These are phyloP conservation scores for Ogataea methylovora DNA, from an alignment of 805 yeast genomes.

Conservation along the genomic window DNA sequence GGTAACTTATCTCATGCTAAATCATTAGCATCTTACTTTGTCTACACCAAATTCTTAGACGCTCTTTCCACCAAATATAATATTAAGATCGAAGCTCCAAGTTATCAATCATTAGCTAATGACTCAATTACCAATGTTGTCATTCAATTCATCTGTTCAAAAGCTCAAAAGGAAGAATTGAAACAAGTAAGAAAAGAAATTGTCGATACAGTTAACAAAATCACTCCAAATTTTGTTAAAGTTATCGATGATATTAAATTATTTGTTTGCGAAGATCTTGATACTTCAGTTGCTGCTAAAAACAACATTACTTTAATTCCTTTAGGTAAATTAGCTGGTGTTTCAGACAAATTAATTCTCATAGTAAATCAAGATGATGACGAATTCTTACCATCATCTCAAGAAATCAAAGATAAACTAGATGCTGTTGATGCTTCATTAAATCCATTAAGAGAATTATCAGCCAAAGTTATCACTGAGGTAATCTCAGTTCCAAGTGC, in stretches of 20 bases:
- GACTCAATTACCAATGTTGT: slow-evolving; percentile 36
- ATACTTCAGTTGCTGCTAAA: slow-evolving; percentile 33
- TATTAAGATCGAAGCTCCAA: slow-evolving; percentile 42
- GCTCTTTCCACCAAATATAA: slow-evolving; percentile 31
- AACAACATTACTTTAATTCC: slow-evolving; percentile 52
- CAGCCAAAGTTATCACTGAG: slow-evolving; percentile 42
- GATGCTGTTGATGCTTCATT: slow-evolving; percentile 47
- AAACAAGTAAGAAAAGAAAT: slow-evolving; percentile 64
- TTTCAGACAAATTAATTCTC: slow-evolving; percentile 42
- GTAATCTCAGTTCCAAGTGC: slow-evolving; percentile 43
- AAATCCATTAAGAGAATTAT: slow-evolving; percentile 50
- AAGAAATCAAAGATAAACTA: slow-evolving; percentile 51
- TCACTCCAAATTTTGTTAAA: slow-evolving; percentile 59
- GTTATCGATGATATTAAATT: slow-evolving; percentile 59
- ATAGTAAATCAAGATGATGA: slow-evolving; percentile 45
- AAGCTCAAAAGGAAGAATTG: slow-evolving; percentile 36
- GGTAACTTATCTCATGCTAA: slow-evolving; percentile 72
- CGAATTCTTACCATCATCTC: slow-evolving; percentile 66
- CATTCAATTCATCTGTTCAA: slow-evolving; percentile 53
- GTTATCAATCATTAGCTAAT: slow-evolving; percentile 35
- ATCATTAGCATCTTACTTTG: slow-evolving; percentile 61
- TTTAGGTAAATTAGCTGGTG: slow-evolving; percentile 41
- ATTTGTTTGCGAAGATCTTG: slow-evolving; percentile 44
- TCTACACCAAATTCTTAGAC: slow-evolving; percentile 40
- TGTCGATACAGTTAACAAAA: slow-evolving; percentile 63